Evolutionary conservation across 192 early-diverging fungal genomes (phyloP), one percentile per base, ranked within the genome.

Genomic region (Pilaira anomala): DNA sequence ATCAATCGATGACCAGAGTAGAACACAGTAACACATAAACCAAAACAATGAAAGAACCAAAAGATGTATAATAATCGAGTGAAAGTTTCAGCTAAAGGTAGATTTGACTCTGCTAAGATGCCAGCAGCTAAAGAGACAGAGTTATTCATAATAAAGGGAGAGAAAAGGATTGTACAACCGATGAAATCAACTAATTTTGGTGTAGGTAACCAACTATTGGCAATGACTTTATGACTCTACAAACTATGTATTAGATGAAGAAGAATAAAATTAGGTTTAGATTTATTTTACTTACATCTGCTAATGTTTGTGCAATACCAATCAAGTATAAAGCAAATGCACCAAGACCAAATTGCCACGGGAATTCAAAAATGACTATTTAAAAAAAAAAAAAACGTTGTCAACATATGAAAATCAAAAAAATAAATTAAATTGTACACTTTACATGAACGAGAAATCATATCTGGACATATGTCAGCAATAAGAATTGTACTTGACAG

Each of bases 281-380:
- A n/a, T n/a, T n/a, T n/a, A n/a, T 24, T 19, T 51, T 30, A 48
- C 48, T 50, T 48, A 67, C 65, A 26, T 67, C 63, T 16, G 69
- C 62, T 16, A 71, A 48, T 4, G 69, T 62, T 53, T 65, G 63
- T 29, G 63, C 63, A 39, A 71, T 71, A 29, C 69, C 69, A 48
- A 65, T 66, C n/a, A 71, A 22, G 24, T 71, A 71, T 18, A 71
- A 45, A 33, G 69, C 63, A 30, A 65, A 65, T 30, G 46, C 59
- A 4, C 57, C 69, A 61, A 60, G 65, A 7, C 69, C 69, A 46
- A 65, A 71, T 53, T 71, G 69, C 63, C 63, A 71, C 11, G 57
- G 28, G 30, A 71, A 51, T 39, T 49, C 42, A 14, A 65, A 54
- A 24, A 49, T 49, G 28, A 62, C 46, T 48, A 62, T 25, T 25